phyloP scores from a whole-genome alignment of 495 filamentous ascomycete species.

The Podospora didyma region DNA sequence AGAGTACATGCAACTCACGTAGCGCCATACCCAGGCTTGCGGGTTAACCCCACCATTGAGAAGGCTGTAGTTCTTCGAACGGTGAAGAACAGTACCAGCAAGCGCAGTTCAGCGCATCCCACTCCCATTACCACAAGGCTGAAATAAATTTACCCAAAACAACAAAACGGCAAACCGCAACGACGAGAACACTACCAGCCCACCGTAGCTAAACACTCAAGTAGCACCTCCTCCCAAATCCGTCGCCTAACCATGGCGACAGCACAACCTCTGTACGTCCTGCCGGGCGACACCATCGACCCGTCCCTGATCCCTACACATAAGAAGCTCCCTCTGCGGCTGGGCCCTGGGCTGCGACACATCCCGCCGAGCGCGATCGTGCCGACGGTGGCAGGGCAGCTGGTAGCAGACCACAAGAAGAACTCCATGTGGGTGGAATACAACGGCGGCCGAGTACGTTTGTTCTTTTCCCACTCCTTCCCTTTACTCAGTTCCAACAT shows the following conservation, averaged over 20 bases:
- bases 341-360: constrained; percentile 81
- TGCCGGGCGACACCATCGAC: constrained; percentile 76
- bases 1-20: neutral
- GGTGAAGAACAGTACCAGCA: too few relatives aligned
- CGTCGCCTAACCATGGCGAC: constrained; percentile 39
- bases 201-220: too few relatives aligned
- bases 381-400: constrained; percentile 72
- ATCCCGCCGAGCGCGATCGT: constrained; percentile 65
- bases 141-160: too few relatives aligned
- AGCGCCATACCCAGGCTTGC: neutral
- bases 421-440: constrained; percentile 77
- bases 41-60: neutral
- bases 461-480: constrained; percentile 3
- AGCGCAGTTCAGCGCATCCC: too few relatives aligned
- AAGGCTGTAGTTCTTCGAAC: too few relatives aligned
- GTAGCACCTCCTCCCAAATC: too few relatives aligned
- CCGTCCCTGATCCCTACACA: constrained; percentile 61
- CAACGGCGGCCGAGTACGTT: constrained; percentile 57
- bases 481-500: neutral
- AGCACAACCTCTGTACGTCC: constrained; percentile 47
- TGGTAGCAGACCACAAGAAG: constrained; percentile 71
- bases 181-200: too few relatives aligned
- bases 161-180: too few relatives aligned
- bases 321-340: constrained; percentile 63
- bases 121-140: too few relatives aligned